Conservation (phyloP, 202 grass and related monocot genomes). For the Saccharum hybrid region DNA sequence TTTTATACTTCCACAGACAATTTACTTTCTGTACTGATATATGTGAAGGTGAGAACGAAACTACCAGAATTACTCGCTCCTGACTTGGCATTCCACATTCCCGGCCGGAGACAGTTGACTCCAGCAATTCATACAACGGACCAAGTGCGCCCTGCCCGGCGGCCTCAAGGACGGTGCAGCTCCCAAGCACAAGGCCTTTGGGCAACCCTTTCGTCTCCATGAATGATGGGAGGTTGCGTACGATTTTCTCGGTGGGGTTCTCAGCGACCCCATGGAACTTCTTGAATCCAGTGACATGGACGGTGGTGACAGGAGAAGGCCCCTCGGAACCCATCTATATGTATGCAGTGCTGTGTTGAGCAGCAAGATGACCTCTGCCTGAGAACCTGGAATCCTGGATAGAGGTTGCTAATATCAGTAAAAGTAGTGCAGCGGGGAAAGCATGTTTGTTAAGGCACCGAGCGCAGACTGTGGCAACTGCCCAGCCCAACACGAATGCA, state of each 20-base stretch:
- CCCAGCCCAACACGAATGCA: neutral
- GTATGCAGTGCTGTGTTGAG: neutral
- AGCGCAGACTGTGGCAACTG: constrained; percentile 1
- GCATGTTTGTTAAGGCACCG: neutral
- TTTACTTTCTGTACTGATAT: neutral
- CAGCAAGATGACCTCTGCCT: neutral
- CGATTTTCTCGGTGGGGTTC: constrained; percentile 68
- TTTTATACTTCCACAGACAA: neutral
- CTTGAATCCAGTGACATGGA: constrained; percentile 68
- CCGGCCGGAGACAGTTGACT: constrained; percentile 35
- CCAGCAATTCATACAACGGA: constrained; percentile 49
- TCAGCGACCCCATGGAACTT: constrained; percentile 65
- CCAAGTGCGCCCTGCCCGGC: constrained; percentile 52
- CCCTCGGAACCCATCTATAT: constrained; percentile 67
- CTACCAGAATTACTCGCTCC: constrained; percentile 52
- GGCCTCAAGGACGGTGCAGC: constrained; percentile 62
- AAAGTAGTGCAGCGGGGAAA: neutral
- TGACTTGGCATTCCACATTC: constrained; percentile 2
- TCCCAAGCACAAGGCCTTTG: constrained; percentile 58
- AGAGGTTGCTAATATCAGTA: neutral
- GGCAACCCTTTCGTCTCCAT: constrained; percentile 62
- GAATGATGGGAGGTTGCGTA: constrained; percentile 50
- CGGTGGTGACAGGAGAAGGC: constrained; percentile 48
- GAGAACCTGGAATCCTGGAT: neutral
- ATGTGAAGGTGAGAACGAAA: neutral